A percentile compares a stretch with the other conserved stretches of the same genome.
Conservation (phyloP, 148 eudicot genomes). For the Chenopodium suecicum region DNA sequence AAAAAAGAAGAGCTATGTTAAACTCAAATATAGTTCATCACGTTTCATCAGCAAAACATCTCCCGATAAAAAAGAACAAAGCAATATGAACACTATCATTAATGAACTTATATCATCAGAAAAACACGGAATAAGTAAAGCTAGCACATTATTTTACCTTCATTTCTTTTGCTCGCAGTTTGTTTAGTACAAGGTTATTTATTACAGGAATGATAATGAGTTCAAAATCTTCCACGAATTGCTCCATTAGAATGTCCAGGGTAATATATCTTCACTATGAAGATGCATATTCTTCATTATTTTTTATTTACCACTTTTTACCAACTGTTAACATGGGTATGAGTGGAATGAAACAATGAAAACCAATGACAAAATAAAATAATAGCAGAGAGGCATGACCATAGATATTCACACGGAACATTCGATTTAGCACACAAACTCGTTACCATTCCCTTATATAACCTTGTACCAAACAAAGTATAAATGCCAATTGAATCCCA, state of each 20-base stretch:
- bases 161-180: background rate
- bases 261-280: background rate
- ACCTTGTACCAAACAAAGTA: background rate
- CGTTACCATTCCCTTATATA: background rate
- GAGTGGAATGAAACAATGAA: background rate
- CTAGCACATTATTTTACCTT: slow-evolving; percentile 10
- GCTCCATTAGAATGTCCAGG: background rate
- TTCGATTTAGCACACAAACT: background rate
- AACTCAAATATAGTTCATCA: background rate
- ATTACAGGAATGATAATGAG: background rate
- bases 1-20: background rate
- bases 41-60: background rate
- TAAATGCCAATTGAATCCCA: background rate
- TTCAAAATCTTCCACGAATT: background rate
- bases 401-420: background rate
- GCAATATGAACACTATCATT: background rate
- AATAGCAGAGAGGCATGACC: background rate
- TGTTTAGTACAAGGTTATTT: background rate
- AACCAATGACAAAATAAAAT: background rate
- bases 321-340: background rate
- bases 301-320: background rate
- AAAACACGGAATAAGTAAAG: background rate
- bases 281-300: background rate
- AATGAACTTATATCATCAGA: background rate
- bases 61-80: background rate